phyloP scores from a whole-genome alignment of 2,329 filamentous ascomycete genomes.

The Aureobasidium sp. region DNA sequence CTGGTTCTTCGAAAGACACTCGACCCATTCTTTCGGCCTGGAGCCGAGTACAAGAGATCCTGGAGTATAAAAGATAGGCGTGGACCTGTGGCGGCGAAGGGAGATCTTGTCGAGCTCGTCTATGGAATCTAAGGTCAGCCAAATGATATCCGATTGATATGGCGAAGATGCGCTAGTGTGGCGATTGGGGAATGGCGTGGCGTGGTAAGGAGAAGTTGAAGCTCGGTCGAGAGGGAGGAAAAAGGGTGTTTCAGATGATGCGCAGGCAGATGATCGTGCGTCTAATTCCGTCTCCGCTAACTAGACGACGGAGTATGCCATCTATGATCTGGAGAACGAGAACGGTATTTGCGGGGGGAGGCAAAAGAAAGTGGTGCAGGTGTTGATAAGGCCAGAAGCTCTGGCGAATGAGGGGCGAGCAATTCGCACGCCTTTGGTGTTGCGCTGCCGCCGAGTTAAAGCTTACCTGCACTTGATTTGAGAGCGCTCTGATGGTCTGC shows the following conservation, averaged over 20 bases:
- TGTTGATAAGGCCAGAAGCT: constrained; percentile 10
- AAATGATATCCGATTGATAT: background rate
- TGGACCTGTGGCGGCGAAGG: background rate
- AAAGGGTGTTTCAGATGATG: constrained; percentile 10
- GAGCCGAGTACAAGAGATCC: constrained; percentile 34
- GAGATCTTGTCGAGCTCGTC: constrained; percentile 8
- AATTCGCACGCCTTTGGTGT: background rate
- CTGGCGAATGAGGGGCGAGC: constrained; percentile 15
- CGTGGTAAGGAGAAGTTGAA: background rate
- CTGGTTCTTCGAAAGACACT: constrained; percentile 47
- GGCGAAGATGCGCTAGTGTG: background rate
- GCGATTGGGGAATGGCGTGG: background rate
- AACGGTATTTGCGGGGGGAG: constrained; percentile 11
- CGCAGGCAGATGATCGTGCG: constrained; percentile 2
- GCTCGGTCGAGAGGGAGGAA: background rate
- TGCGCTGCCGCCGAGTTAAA: constrained; percentile 4
- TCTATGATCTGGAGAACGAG: background rate
- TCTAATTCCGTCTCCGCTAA: background rate
- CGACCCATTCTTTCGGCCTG: constrained; percentile 49
- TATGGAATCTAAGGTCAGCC: background rate
- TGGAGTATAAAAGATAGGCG: background rate
- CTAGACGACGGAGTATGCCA: background rate
- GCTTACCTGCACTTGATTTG: constrained; percentile 5
- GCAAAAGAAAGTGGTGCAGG: constrained; percentile 16
- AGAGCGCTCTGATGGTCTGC: constrained; percentile 11